phyloP scores from a whole-genome alignment of 352 stramenopile species.

The Pythium aquatile region DNA sequence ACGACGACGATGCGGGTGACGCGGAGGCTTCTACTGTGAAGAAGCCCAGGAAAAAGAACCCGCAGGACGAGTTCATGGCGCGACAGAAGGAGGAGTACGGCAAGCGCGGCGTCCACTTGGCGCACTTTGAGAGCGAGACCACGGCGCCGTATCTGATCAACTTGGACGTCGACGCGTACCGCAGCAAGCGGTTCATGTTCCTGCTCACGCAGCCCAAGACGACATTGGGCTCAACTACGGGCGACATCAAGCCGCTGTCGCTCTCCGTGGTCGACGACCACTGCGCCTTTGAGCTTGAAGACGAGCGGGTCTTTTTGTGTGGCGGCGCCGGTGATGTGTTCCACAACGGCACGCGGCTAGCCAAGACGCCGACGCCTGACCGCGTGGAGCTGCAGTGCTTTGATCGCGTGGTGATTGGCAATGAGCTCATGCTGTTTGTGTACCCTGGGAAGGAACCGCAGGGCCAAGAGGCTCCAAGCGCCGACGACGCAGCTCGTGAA shows the following conservation, averaged over 20 bases:
- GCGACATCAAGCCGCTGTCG: constrained; percentile 91
- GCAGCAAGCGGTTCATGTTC: constrained; percentile 92
- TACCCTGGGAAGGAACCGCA: constrained; percentile 46
- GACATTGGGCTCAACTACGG: constrained; percentile 49
- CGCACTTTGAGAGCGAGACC: constrained; percentile 87
- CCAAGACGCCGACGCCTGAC: constrained; percentile 27
- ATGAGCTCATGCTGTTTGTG: constrained; percentile 87
- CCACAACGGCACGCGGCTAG: constrained; percentile 80
- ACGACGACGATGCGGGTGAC: constrained; percentile 25
- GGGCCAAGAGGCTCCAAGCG: constrained; percentile 51
- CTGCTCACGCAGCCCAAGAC: constrained; percentile 63
- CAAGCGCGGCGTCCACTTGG: constrained; percentile 86
- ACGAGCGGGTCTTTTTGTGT: constrained; percentile 43
- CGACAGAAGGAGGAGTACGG: constrained; percentile 90
- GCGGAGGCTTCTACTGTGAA: constrained; percentile 22
- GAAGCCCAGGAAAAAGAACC: constrained; percentile 32
- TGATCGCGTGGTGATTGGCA: constrained; percentile 82
- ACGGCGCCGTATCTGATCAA: constrained; percentile 91
- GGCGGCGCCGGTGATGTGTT: constrained; percentile 84
- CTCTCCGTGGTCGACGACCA: constrained; percentile 89
- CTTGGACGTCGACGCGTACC: constrained; percentile 92
- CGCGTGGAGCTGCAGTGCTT: constrained; percentile 50
- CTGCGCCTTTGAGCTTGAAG: constrained; percentile 70
- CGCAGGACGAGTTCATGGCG: constrained; percentile 86
- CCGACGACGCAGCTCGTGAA: constrained; percentile 84